Evolutionary conservation across 1,284 basidiomycete genomes (phyloP).

Genomic region (Stygiomarasmius scandens): DNA sequence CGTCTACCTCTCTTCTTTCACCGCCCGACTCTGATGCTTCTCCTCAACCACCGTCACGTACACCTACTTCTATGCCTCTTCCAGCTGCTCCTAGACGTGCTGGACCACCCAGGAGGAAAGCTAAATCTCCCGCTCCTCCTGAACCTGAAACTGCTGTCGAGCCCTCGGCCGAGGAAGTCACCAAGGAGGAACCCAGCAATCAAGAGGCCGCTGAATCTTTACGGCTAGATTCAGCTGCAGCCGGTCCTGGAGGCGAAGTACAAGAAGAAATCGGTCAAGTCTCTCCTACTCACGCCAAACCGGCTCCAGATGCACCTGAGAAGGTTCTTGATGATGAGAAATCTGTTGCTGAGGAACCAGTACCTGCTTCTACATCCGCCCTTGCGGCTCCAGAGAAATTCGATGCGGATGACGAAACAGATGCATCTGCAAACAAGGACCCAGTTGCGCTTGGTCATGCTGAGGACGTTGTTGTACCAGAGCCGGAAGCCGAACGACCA

Average conservation of each 20-base stretch:
- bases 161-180: neutral
- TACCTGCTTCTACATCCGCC: no score
- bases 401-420: no score
- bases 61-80: constrained; percentile 67
- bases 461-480: neutral
- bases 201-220: neutral
- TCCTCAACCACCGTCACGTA: constrained; percentile 24
- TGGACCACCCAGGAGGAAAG: constrained; percentile 69
- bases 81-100: constrained; percentile 70
- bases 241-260: neutral
- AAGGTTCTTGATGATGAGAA: constrained; percentile 5
- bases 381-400: no score
- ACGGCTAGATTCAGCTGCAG: neutral
- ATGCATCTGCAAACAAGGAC: no score
- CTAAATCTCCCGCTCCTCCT: constrained; percentile 42
- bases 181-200: neutral
- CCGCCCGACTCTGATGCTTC: constrained; percentile 40
- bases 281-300: neutral
- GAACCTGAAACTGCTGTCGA: neutral
- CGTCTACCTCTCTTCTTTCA: constrained; percentile 31
- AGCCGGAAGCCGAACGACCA: neutral
- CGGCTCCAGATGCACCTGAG: neutral
- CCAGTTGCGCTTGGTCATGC: no score
- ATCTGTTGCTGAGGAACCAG: neutral
- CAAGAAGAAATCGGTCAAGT: constrained; percentile 1